Conservation (phyloP, 2,329 filamentous ascomycete species). For the Cladorrhinum sp. region DNA sequence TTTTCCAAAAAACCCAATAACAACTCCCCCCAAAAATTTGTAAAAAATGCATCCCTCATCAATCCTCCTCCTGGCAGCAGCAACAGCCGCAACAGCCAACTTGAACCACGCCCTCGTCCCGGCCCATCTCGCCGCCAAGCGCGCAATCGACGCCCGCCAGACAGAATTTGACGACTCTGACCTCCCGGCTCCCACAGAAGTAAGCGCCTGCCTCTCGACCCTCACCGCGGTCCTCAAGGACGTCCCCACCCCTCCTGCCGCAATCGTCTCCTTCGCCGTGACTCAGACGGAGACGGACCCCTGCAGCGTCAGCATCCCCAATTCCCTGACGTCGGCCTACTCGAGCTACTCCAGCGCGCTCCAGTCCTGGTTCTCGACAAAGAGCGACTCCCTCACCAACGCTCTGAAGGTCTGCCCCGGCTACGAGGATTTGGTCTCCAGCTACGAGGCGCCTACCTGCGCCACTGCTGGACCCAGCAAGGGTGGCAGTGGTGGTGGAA, state of each 20-base stretch:
- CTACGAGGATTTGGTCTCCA: neutral
- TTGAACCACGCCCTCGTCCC: neutral
- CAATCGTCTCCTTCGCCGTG: neutral
- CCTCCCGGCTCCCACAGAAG: neutral
- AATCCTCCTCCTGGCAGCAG: neutral
- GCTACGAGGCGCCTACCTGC: neutral
- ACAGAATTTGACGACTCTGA: no score
- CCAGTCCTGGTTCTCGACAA: neutral
- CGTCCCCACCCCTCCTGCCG: neutral
- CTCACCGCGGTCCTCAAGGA: neutral
- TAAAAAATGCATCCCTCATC: neutral
- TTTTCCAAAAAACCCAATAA: no score
- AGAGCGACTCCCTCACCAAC: neutral
- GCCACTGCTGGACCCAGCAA: neutral
- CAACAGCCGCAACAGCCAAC: neutral
- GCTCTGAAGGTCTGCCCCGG: neutral
- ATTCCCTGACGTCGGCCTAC: neutral
- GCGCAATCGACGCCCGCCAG: neutral
- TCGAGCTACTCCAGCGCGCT: neutral
- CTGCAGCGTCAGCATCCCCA: neutral
- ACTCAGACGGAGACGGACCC: neutral
- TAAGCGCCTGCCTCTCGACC: neutral
- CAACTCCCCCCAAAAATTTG: no score
- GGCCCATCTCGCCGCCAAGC: neutral
- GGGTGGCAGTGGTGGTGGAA: neutral